These are phyloP conservation scores for Diplodia corticola DNA, from an alignment of 2,329 filamentous ascomycete species.

Conservation along the genomic window DNA sequence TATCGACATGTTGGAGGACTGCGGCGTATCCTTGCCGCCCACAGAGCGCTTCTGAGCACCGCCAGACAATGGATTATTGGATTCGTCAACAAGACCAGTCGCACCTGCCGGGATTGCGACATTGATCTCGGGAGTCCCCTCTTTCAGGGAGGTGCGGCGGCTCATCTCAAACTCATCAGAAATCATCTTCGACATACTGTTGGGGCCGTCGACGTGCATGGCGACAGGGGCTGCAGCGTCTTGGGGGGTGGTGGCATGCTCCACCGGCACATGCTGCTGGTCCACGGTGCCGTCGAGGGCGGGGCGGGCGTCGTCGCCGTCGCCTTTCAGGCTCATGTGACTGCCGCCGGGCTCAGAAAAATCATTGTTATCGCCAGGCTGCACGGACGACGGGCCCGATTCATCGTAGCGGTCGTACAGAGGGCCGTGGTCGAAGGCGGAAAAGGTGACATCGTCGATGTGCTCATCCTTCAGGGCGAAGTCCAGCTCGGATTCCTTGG, in stretches of 20 bases:
- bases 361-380: conserved; percentile 40
- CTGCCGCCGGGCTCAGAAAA: conserved; percentile 38
- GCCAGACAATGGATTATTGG: not conserved
- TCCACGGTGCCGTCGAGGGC: conserved; percentile 8
- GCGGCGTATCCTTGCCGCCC: conserved; percentile 3
- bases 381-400: conserved; percentile 42
- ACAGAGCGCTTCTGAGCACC: not conserved
- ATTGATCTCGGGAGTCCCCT: conserved; percentile 5
- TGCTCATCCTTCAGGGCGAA: conserved; percentile 33
- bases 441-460: conserved; percentile 31
- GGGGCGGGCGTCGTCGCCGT: conserved; percentile 29
- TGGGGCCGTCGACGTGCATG: not conserved
- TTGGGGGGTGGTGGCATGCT: not conserved
- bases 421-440: conserved; percentile 37
- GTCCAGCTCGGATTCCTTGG: conserved; percentile 27
- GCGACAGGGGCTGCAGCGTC: not conserved
- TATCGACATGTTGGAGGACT: conserved; percentile 7
- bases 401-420: conserved; percentile 39
- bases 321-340: conserved; percentile 35
- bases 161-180: conserved; percentile 19
- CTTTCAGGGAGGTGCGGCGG: not conserved
- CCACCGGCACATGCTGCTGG: conserved; percentile 12
- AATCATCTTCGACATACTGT: conserved; percentile 25
- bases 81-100: not conserved
- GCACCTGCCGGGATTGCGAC: conserved; percentile 6